Evolutionary conservation across 495 filamentous ascomycete species (phyloP).

Genomic region (Penicillium crystallinum): DNA sequence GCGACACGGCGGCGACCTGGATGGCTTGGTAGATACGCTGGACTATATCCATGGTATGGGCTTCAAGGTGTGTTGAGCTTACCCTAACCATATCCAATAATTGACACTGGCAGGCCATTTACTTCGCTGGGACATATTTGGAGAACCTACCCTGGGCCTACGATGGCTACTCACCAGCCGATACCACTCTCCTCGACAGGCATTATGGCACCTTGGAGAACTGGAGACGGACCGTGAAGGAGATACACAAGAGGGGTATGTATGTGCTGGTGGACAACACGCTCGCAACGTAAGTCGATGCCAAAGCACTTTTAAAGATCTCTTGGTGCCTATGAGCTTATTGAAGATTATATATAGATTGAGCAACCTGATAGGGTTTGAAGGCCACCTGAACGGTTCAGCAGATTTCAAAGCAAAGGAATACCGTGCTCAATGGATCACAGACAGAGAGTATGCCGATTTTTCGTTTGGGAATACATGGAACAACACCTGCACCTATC

Average conservation of each 20-base stretch:
- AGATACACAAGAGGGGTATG: constrained; percentile 63
- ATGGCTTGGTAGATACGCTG: constrained; percentile 58
- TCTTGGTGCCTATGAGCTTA: too few species aligned
- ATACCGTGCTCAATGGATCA: constrained; percentile 56
- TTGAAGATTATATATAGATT: constrained; percentile 19
- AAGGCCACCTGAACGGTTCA: constrained; percentile 63
- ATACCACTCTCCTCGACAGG: constrained; percentile 64
- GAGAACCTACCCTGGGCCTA: constrained; percentile 70
- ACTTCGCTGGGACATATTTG: constrained; percentile 61
- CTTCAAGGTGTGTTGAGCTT: constrained; percentile 49
- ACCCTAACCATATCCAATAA: too few species aligned
- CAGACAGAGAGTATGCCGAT: constrained; percentile 54
- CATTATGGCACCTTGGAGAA: constrained; percentile 60
- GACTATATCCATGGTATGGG: constrained; percentile 75
- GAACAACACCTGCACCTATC: constrained; percentile 56
- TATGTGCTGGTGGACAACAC: constrained; percentile 71
- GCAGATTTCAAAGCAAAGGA: constrained; percentile 53
- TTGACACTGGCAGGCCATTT: constrained; percentile 56
- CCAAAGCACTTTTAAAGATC: too few species aligned
- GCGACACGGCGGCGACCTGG: constrained; percentile 68
- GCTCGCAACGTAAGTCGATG: constrained; percentile 54
- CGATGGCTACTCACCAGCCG: constrained; percentile 63
- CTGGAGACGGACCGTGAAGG: constrained; percentile 60
- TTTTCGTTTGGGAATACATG: constrained; percentile 55
- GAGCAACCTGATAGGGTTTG: constrained; percentile 65